Evolutionary conservation across 805 yeast species (phyloP).

Genomic region (Yamadazyma akitaensis): DNA sequence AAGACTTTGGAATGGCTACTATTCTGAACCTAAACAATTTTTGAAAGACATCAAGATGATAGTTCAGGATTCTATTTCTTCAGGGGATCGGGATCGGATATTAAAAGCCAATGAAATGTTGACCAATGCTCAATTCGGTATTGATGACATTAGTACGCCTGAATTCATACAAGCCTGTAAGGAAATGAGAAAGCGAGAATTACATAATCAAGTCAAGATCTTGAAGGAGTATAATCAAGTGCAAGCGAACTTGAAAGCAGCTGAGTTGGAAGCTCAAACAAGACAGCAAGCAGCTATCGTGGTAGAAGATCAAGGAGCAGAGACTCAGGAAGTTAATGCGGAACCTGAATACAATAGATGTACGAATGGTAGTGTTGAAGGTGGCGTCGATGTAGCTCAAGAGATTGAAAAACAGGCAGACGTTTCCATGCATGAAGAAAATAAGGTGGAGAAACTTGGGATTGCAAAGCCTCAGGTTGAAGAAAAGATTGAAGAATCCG

Average conservation of each 20-base stretch:
- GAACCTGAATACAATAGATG: no score
- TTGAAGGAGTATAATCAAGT: slow-evolving; percentile 29
- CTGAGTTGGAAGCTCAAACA: slow-evolving; percentile 9
- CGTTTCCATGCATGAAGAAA: no score
- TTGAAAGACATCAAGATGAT: slow-evolving; percentile 82
- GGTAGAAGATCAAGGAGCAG: no score
- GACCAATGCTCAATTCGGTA: slow-evolving; percentile 93
- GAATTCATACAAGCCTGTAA: slow-evolving; percentile 75
- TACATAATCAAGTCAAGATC: slow-evolving; percentile 46
- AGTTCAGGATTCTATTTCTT: slow-evolving; percentile 66
- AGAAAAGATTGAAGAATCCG: no score
- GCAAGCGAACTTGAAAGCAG: neutral
- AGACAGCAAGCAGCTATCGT: neutral
- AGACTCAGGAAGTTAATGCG: no score
- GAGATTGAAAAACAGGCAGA: no score
- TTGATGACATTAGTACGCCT: slow-evolving; percentile 80
- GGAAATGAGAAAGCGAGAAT: slow-evolving; percentile 65
- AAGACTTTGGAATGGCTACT: slow-evolving; percentile 93
- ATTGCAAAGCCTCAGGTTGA: no score
- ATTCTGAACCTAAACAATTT: slow-evolving; percentile 89
- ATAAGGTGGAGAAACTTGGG: no score
- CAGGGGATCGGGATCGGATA: slow-evolving; percentile 81
- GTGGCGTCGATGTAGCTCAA: neutral
- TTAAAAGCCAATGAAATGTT: slow-evolving; percentile 88
- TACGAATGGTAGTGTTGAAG: neutral